Evolutionary conservation across 139 green algal genomes (phyloP).

Genomic region (Dunaliella sp.): DNA sequence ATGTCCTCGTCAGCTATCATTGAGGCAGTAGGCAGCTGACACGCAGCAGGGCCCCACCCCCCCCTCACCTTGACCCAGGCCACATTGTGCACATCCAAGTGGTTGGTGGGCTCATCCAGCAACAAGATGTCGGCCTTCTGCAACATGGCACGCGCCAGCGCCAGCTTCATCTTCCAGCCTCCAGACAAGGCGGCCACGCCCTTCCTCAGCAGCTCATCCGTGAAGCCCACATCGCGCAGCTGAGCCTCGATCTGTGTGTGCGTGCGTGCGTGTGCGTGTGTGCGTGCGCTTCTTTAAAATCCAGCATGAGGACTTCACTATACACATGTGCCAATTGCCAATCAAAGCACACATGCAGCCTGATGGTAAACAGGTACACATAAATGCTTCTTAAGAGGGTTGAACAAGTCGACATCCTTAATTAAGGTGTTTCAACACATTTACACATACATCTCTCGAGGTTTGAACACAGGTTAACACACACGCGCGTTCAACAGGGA

Average conservation of each 20-base stretch:
- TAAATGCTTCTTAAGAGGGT: too few relatives aligned
- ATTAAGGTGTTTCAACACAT: too few relatives aligned
- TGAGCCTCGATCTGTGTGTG: conserved; percentile 45
- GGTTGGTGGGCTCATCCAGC: conserved; percentile 89
- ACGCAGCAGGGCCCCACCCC: too few relatives aligned
- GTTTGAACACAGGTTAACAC: too few relatives aligned
- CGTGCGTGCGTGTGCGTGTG: not conserved
- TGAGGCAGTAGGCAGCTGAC: too few relatives aligned
- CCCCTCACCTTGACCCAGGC: conserved; percentile 81
- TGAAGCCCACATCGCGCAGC: conserved; percentile 78
- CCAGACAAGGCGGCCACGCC: conserved; percentile 75
- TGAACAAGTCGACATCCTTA: too few relatives aligned
- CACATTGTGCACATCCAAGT: conserved; percentile 83
- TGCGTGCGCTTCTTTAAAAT: not conserved
- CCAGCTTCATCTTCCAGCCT: conserved; percentile 93
- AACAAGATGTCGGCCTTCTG: conserved; percentile 88
- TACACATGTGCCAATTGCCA: not conserved
- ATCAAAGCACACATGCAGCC: too few relatives aligned
- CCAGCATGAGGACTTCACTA: not conserved
- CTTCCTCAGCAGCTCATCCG: conserved; percentile 51
- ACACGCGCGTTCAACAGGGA: too few relatives aligned
- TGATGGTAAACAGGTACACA: too few relatives aligned
- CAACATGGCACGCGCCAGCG: conserved; percentile 81
- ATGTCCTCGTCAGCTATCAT: too few relatives aligned
- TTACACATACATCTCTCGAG: too few relatives aligned